Percentiles rank a stretch among this genome's conserved stretches.
Conservation (phyloP, 257 asterid genomes). For the Penstemon eatonii region DNA sequence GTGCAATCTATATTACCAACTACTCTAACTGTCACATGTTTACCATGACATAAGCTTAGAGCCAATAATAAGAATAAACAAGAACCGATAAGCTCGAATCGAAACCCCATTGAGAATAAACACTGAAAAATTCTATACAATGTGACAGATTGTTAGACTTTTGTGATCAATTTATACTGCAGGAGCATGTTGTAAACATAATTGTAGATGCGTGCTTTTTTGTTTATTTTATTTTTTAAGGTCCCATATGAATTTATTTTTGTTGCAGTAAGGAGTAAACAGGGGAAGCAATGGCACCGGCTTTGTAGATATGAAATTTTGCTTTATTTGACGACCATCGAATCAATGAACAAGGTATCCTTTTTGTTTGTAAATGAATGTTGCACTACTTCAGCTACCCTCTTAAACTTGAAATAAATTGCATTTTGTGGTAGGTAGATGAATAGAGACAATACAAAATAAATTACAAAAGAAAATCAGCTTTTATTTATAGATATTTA, state of each 20-base stretch:
- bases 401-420: slow-evolving; percentile 30
- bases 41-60: slow-evolving; percentile 31
- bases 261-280: slow-evolving; percentile 8
- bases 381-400: slow-evolving; percentile 5
- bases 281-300: slow-evolving; percentile 37
- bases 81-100: slow-evolving; percentile 23
- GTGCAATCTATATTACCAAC: slow-evolving; percentile 42
- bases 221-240: not conserved
- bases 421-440: slow-evolving; percentile 39
- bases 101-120: slow-evolving; percentile 28
- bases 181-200: not conserved
- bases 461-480: too few relatives aligned
- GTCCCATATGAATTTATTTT: slow-evolving; percentile 28
- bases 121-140: not conserved
- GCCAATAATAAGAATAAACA: slow-evolving; percentile 20
- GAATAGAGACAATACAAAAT: too few relatives aligned
- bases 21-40: slow-evolving; percentile 35
- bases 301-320: slow-evolving; percentile 30
- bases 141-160: slow-evolving; percentile 6
- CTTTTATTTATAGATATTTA: too few relatives aligned
- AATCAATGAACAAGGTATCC: not conserved
- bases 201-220: not conserved
- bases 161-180: slow-evolving; percentile 38
- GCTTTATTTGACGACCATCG: not conserved
- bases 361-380: not conserved